Evolutionary conservation across 148 eudicot species (phyloP).

Genomic region (Silene latifolia): DNA sequence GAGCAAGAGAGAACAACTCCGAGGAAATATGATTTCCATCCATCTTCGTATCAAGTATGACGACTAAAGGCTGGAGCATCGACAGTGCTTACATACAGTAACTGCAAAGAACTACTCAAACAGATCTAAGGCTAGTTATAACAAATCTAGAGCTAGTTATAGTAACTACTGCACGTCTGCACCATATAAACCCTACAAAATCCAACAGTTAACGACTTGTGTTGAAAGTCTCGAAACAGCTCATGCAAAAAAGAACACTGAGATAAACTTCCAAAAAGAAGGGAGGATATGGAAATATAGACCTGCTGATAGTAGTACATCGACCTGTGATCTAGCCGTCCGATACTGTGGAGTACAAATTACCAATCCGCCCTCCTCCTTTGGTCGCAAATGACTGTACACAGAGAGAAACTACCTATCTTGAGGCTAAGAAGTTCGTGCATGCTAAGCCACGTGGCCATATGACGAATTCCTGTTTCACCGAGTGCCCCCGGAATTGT

Average conservation of each 20-base stretch:
- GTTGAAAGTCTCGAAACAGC: too few relatives aligned
- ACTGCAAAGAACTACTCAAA: too few relatives aligned
- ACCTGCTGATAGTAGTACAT: too few relatives aligned
- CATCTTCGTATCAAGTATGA: not conserved
- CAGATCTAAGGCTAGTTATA: too few relatives aligned
- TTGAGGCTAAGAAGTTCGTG: not conserved
- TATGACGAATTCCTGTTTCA: constrained; percentile 52
- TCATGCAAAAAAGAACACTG: not conserved
- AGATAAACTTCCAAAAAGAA: not conserved
- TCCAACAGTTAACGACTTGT: not conserved
- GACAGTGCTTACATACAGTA: too few relatives aligned
- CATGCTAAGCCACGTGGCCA: constrained; percentile 39
- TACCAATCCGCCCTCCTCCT: constrained; percentile 1
- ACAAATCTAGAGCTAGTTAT: too few relatives aligned
- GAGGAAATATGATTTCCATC: not conserved
- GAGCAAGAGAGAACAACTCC: not conserved
- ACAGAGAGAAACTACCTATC: constrained; percentile 14
- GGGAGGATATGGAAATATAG: not conserved
- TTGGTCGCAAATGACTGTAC: constrained; percentile 35
- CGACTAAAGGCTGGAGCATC: not conserved
- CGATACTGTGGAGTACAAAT: not conserved
- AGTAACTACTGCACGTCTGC: not conserved
- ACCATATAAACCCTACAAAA: constrained; percentile 14
- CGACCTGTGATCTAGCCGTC: not conserved
- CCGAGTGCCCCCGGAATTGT: constrained; percentile 39